Evolutionary conservation across 345 rosid species (phyloP), one percentile per base, ranked within the genome.

Genomic region (Eutrema yunnanense): DNA sequence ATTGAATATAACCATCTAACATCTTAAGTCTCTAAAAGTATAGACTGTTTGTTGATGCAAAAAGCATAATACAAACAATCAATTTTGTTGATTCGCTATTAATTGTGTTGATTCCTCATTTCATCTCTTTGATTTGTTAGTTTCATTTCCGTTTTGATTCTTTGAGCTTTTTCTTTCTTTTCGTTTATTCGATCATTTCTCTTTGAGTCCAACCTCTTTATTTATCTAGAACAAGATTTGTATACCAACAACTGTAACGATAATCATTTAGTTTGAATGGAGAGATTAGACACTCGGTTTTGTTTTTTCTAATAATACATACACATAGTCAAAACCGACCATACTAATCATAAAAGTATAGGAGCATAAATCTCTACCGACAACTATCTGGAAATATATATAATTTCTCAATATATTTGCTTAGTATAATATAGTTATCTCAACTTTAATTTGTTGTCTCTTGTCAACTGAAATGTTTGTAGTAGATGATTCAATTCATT

Each of bases 1-100:
- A 50, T 67, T 66, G n/a, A 74, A 41, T 60, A 42, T 51, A 42
- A 36, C 54, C 73, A 60, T 67, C 43, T 65, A 40, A 65, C 51
- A 14, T 73, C 5, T 56, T 41, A 40, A 49, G 22, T 50, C n/a
- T 40, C 26, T 26, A 11, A 59, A 37, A 56, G 10, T 26, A 13
- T 40, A 11, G 2, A 48, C 7, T 38, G 16, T 53, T 22, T 22
- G 26, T 22, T 22, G 26, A 22, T 22, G 26, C 26, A 22, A 22
- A 22, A 22, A 22, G n/a, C 2, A 22, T 22, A 22, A 22, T 22
- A 22, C 26, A 22, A 22, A 2, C 26, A 22, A 22, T 22, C 26
- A 22, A 22, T 19, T 19, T 19, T 19, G 22, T 22, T 22, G 26
- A 22, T 22, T 22, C 26, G 2, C 26, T 22, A 22, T 22, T 22